Conservation (phyloP, 257 asterid genomes). For the Lycium ferocissimum region DNA sequence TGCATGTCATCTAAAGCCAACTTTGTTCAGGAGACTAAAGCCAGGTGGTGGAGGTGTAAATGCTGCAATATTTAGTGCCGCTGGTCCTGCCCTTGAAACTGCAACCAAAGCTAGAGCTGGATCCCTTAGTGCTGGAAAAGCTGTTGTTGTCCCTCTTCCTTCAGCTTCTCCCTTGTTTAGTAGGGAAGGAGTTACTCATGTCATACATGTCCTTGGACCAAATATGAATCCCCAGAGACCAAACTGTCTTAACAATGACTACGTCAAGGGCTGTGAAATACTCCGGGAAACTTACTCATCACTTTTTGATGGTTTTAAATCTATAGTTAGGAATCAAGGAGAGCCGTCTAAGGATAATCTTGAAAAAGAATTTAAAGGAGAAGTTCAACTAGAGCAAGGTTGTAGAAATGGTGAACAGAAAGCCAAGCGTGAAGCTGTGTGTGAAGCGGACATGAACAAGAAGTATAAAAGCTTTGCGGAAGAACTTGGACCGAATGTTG, state of each 20-base stretch:
- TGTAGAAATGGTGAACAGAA: slow-evolving; percentile 50
- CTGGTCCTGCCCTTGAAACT: slow-evolving; percentile 71
- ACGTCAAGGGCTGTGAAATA: slow-evolving; percentile 68
- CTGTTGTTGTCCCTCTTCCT: slow-evolving; percentile 77
- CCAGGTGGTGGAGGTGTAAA: slow-evolving; percentile 97
- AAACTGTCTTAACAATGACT: slow-evolving; percentile 74
- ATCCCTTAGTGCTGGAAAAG: slow-evolving; percentile 71
- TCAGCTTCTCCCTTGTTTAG: slow-evolving; percentile 68
- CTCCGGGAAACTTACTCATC: slow-evolving; percentile 87
- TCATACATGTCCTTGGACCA: slow-evolving; percentile 96
- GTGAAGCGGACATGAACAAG: slow-evolving; percentile 55
- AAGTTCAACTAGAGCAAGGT: slow-evolving; percentile 34
- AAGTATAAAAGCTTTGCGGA: slow-evolving; percentile 49
- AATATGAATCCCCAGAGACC: slow-evolving; percentile 95
- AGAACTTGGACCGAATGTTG: slow-evolving; percentile 44
- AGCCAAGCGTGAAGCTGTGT: slow-evolving; percentile 55
- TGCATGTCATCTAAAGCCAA: slow-evolving; percentile 41
- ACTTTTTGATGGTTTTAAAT: slow-evolving; percentile 77
- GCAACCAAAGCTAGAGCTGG: slow-evolving; percentile 83
- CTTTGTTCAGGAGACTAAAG: slow-evolving; percentile 75
- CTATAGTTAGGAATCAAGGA: slow-evolving; percentile 47
- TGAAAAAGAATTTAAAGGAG: slow-evolving; percentile 32
- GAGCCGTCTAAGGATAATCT: slow-evolving; percentile 28
- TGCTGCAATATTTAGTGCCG: slow-evolving; percentile 86
- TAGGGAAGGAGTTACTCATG: slow-evolving; percentile 84